phyloP scores from a whole-genome alignment of 495 filamentous ascomycete genomes.

The Aspergillus bertholletiae region DNA sequence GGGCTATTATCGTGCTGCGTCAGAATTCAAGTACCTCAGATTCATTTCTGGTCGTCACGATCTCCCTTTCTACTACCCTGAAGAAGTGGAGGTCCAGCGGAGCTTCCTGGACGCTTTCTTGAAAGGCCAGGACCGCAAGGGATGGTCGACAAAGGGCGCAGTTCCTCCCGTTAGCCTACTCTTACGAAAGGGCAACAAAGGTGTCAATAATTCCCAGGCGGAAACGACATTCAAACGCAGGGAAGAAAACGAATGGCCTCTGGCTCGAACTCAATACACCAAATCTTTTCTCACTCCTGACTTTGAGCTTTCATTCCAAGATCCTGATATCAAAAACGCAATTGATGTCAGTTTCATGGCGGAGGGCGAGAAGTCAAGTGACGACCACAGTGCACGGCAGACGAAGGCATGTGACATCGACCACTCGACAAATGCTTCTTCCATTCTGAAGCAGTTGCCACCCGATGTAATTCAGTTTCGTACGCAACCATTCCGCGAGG shows the following conservation, averaged over 20 bases:
- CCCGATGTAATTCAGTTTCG: slow-evolving; percentile 35
- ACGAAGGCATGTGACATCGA: no score
- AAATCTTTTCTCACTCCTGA: slow-evolving; percentile 39
- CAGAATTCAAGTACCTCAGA: slow-evolving; percentile 55
- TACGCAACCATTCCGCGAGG: slow-evolving; percentile 40
- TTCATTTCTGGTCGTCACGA: slow-evolving; percentile 62
- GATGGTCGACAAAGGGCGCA: slow-evolving; percentile 42
- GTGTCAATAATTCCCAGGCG: slow-evolving; percentile 47
- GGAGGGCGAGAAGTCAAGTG: not conserved
- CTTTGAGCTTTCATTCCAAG: not conserved
- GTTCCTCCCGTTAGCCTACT: slow-evolving; percentile 45
- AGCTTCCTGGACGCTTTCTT: slow-evolving; percentile 61
- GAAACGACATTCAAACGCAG: slow-evolving; percentile 43
- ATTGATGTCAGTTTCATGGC: no score
- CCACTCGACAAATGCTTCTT: no score
- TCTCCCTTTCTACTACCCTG: slow-evolving; percentile 60
- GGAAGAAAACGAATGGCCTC: slow-evolving; percentile 54
- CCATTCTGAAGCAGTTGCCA: no score
- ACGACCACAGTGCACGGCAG: not conserved
- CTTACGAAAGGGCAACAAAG: slow-evolving; percentile 52
- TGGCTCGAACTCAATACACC: slow-evolving; percentile 49
- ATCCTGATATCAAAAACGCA: no score
- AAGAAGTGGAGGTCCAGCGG: slow-evolving; percentile 55
- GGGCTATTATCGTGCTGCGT: slow-evolving; percentile 54
- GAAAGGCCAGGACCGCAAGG: slow-evolving; percentile 49